Base-by-base conservation (phyloP, 805 yeast genomes). In the Saccharomycopsis sp. region DNA sequence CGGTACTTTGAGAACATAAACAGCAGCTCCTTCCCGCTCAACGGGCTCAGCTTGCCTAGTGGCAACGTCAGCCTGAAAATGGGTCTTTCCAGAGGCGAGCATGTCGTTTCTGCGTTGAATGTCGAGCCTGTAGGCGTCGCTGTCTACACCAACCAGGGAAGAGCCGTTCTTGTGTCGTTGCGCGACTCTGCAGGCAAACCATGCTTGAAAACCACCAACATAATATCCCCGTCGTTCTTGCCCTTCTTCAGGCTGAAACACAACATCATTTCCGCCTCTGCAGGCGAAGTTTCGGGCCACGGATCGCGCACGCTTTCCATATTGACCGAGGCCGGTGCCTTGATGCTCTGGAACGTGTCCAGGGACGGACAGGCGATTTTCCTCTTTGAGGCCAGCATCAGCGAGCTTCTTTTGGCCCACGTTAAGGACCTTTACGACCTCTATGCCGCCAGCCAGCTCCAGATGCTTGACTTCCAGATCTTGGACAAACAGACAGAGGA, bases 121-220 rank as follows among this genome's bases (percentile, higher is more conserved):
- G 76, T 85, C 9, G 89, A 84, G 62, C 91, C 94, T 0, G 82
- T 87, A 1, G 97, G 97, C 1, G 74, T 89, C 2, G 75, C 85
- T 0, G 66, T 86, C 7, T 80, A 90, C 5, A 89, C 97, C 0
- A 80, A 87, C 2, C 73, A 79, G 61, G 89, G 89, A 23, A 75
- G 91, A 60, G 80, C 85, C 50, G 68, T 85, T 3, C 73, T 88
- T 50, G 66, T 89, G 1, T 74, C 84, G 0, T 72, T 91, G 34
- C 79, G 86, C 61, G 94, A 90, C 68, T 75, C 80, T 52, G 75
- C 80, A 40, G 92, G 95, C 34, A 84, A 82, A 64, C 83, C 88
- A 0, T 65, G 66, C 14, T 64, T 79, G 12, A 59, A 63, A 21
- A 54, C 61, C 2, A 59, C 64, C 20, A 68, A 66, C 21, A 63